Percentiles rank a stretch among this genome's conserved stretches.
Evolutionary conservation across 495 filamentous ascomycete genomes (phyloP).

Genomic region (Hyaloscypha hepaticicola): DNA sequence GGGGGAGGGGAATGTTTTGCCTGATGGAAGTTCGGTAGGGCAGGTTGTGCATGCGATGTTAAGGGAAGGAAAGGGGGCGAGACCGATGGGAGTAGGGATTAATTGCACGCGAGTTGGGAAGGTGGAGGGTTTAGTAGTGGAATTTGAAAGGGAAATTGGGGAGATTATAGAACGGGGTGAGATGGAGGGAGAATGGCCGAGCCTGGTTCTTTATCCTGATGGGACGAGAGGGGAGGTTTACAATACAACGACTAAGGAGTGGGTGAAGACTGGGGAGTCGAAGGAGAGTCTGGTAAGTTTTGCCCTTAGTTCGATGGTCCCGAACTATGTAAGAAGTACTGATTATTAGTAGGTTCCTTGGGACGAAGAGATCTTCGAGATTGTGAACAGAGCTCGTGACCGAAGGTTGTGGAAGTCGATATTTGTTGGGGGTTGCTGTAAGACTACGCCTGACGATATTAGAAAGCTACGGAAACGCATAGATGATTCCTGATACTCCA

Average conservation of each 20-base stretch:
- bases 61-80: constrained; percentile 4
- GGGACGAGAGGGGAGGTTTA: constrained; percentile 66
- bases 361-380: constrained; percentile 53
- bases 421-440: constrained; percentile 63
- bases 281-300: constrained; percentile 14
- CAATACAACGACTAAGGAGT: constrained; percentile 57
- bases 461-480: constrained; percentile 39
- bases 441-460: constrained; percentile 52
- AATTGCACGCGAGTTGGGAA: constrained; percentile 65
- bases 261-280: constrained; percentile 45
- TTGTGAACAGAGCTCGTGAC: constrained; percentile 54
- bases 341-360: constrained; percentile 36
- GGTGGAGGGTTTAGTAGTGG: constrained; percentile 45
- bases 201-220: constrained; percentile 65
- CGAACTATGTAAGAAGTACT: background rate
- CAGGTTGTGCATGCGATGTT: constrained; percentile 42
- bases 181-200: constrained; percentile 42
- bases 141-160: constrained; percentile 45
- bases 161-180: constrained; percentile 31
- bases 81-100: constrained; percentile 62
- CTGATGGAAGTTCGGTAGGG: constrained; percentile 45
- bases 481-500: constrained; percentile 3
- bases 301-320: constrained; percentile 13
- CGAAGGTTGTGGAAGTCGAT: constrained; percentile 54
- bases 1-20: constrained; percentile 40